Evolutionary conservation across 352 stramenopile genomes (phyloP).

Genomic region (Phytophthora constricta): DNA sequence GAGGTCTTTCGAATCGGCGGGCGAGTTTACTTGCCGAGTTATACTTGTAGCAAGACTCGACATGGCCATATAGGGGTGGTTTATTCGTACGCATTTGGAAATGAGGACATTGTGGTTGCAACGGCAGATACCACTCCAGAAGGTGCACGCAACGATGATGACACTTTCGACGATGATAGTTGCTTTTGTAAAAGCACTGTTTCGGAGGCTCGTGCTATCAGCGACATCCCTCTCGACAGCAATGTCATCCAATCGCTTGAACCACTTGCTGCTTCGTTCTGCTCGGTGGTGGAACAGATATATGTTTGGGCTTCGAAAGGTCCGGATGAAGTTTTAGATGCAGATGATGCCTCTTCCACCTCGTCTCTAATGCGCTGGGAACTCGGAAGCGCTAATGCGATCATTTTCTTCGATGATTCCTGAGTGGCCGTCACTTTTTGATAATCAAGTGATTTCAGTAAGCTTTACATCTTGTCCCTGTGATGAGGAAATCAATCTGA

Average conservation of each 20-base stretch:
- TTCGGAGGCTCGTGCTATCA: slow-evolving; percentile 35
- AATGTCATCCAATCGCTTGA: slow-evolving; percentile 40
- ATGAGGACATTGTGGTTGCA: slow-evolving; percentile 38
- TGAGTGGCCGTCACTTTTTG: slow-evolving; percentile 58
- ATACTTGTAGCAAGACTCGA: slow-evolving; percentile 21
- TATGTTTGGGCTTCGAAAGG: slow-evolving; percentile 41
- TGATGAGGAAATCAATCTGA: no score
- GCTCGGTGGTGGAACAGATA: slow-evolving; percentile 46
- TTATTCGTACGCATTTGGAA: slow-evolving; percentile 48
- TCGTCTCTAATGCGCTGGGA: slow-evolving; percentile 48
- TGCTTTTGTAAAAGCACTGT: slow-evolving; percentile 29
- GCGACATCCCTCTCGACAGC: slow-evolving; percentile 36
- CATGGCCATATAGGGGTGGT: slow-evolving; percentile 31
- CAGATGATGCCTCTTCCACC: slow-evolving; percentile 7
- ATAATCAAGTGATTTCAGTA: slow-evolving; percentile 71
- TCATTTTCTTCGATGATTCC: slow-evolving; percentile 58
- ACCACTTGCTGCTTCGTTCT: slow-evolving; percentile 43
- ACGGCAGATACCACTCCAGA: slow-evolving; percentile 11
- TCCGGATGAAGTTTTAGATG: slow-evolving; percentile 14
- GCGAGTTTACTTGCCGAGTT: slow-evolving; percentile 34
- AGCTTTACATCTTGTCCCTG: slow-evolving; percentile 15
- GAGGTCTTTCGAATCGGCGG: slow-evolving; percentile 51
- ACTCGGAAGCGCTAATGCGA: slow-evolving; percentile 59
- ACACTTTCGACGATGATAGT: slow-evolving; percentile 29
- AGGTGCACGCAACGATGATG: slow-evolving; percentile 8